Evolutionary conservation across 768 basidiomycete genomes (phyloP).

Genomic region (Pulveroboletus frians): DNA sequence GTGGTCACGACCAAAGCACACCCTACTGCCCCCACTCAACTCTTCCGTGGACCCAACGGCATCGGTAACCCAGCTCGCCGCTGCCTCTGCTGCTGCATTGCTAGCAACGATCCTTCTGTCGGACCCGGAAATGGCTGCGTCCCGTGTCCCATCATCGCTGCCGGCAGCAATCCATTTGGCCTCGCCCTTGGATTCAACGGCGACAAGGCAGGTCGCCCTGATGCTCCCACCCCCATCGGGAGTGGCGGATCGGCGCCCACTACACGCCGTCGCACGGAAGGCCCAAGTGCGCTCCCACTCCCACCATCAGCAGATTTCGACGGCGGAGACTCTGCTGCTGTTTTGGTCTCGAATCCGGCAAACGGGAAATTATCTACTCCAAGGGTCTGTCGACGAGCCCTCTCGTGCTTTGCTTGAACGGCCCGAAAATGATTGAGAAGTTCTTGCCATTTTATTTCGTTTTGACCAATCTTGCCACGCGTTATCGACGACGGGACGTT

Average conservation of each 20-base stretch:
- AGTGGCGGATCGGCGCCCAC: slow-evolving; percentile 45
- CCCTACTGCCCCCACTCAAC: background rate
- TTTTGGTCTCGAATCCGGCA: slow-evolving; percentile 37
- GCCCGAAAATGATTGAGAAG: slow-evolving; percentile 86
- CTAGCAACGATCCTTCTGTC: slow-evolving; percentile 10
- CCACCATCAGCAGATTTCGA: slow-evolving; percentile 6
- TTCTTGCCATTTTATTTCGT: slow-evolving; percentile 97
- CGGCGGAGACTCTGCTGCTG: slow-evolving; percentile 19
- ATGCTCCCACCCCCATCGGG: slow-evolving; percentile 14
- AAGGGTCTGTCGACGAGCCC: slow-evolving; percentile 72
- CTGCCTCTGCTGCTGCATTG: slow-evolving; percentile 36
- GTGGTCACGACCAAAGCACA: background rate
- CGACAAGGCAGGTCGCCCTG: slow-evolving; percentile 47
- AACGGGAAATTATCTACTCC: slow-evolving; percentile 58
- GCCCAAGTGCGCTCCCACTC: slow-evolving; percentile 25
- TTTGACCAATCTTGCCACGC: slow-evolving; percentile 74
- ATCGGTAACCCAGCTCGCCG: slow-evolving; percentile 37
- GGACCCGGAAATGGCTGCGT: slow-evolving; percentile 26
- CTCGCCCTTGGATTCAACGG: slow-evolving; percentile 71
- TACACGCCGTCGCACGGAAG: slow-evolving; percentile 55
- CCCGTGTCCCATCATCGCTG: slow-evolving; percentile 35
- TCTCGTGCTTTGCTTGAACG: slow-evolving; percentile 89
- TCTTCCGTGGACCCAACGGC: slow-evolving; percentile 32
- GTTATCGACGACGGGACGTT: slow-evolving; percentile 33
- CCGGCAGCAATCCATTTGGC: slow-evolving; percentile 39